Conservation (phyloP, 163 green algal genomes). For the Prototheca cutis region DNA sequence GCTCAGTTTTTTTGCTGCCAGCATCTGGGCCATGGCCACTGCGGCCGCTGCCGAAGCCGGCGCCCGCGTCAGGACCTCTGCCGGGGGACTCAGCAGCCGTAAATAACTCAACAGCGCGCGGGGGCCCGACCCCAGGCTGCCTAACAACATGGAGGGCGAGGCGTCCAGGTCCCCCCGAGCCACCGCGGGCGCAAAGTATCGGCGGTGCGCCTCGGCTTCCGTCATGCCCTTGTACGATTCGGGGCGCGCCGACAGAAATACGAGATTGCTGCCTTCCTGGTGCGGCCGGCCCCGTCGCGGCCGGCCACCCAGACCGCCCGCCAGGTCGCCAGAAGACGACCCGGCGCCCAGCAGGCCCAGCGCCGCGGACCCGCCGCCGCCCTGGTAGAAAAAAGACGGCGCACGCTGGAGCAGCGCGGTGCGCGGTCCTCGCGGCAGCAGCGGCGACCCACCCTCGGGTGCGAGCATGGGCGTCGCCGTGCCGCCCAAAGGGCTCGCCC, state of each 20-base stretch:
- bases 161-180: slow-evolving; percentile 32
- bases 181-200: slow-evolving; percentile 48
- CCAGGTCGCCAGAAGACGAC: no score
- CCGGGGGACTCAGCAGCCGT: slow-evolving; percentile 5
- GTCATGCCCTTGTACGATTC: slow-evolving; percentile 46
- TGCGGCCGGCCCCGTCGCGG: slow-evolving; percentile 3
- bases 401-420: not conserved
- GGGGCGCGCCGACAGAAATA: slow-evolving; percentile 53
- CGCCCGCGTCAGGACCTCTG: slow-evolving; percentile 3
- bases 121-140: slow-evolving; percentile 29
- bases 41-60: not conserved
- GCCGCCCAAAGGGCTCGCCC: no score
- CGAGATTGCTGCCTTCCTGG: slow-evolving; percentile 42
- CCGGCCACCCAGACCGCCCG: not conserved
- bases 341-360: not conserved
- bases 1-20: slow-evolving; percentile 45
- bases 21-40: slow-evolving; percentile 29
- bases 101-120: slow-evolving; percentile 16
- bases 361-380: not conserved
- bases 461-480: not conserved
- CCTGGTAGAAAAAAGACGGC: not conserved
- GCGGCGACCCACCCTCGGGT: not conserved
- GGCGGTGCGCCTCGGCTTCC: slow-evolving; percentile 39
- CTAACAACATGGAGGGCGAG: slow-evolving; percentile 47
- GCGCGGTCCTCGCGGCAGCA: not conserved